phyloP scores from a whole-genome alignment of 2,329 filamentous ascomycete genomes.

The Didymellaceae sp. region DNA sequence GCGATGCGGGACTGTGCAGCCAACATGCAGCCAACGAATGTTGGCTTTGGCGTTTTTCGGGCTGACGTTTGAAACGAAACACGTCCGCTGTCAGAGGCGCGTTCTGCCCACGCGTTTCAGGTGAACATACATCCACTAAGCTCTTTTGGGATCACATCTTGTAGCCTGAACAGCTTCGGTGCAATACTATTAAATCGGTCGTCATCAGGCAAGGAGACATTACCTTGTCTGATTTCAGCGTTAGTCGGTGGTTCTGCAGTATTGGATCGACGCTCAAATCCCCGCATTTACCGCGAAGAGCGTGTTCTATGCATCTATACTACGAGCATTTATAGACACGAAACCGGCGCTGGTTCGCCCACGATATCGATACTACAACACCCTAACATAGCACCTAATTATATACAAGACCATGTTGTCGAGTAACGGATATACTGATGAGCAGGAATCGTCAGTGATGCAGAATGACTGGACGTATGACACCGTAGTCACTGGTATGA shows the following conservation, averaged over 20 bases:
- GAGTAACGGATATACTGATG: background rate
- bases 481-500: background rate
- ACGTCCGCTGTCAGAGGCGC: constrained; percentile 8
- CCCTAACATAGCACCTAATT: background rate
- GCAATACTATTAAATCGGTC: constrained; percentile 11
- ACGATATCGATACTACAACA: background rate
- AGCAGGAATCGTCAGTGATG: background rate
- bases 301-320: background rate
- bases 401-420: background rate
- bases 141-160: constrained; percentile 1
- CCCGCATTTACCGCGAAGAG: background rate
- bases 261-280: background rate
- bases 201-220: constrained; percentile 11
- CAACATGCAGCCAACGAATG: background rate
- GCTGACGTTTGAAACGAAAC: constrained; percentile 17
- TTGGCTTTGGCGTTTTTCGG: background rate
- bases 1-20: background rate
- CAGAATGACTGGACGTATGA: constrained; percentile 1
- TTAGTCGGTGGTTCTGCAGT: background rate
- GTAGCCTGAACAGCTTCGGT: constrained; percentile 7
- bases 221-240: constrained; percentile 3
- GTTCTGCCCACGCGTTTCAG: constrained; percentile 13
- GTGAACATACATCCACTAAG: constrained; percentile 10
- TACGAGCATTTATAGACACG: background rate
- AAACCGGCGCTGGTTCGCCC: constrained; percentile 12